These are phyloP conservation scores for Eucalyptus sp. DNA, from an alignment of 345 rosid genomes.

Conservation along the genomic window DNA sequence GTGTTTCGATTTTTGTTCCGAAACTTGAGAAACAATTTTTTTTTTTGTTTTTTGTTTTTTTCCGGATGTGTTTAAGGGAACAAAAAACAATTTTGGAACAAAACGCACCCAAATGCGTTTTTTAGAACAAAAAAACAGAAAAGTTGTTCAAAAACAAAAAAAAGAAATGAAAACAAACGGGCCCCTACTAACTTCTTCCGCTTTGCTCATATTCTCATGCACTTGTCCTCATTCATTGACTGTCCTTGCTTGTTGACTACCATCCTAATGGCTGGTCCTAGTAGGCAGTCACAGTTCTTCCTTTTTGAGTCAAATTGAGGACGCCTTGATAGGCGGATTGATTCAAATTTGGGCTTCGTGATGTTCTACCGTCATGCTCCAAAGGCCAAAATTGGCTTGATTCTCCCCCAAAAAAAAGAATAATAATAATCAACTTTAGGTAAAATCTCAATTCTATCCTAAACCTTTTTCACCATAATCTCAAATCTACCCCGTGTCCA, in stretches of 20 bases:
- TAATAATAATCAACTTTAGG: not conserved
- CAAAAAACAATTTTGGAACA: no score
- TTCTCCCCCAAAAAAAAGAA: not conserved
- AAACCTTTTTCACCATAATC: not conserved
- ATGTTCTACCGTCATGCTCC: not conserved
- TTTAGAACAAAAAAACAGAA: no score
- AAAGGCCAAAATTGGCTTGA: not conserved
- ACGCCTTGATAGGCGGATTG: not conserved
- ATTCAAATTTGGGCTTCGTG: not conserved
- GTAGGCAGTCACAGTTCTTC: not conserved
- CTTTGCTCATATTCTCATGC: not conserved
- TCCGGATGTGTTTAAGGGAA: no score
- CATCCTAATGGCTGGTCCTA: not conserved
- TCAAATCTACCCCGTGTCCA: accelerated
- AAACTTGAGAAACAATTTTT: no score
- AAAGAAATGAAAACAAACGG: no score
- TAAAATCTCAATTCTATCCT: not conserved
- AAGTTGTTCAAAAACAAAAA: no score
- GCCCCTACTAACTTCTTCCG: not conserved
- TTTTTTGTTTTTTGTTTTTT: no score
- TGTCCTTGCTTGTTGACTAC: not conserved
- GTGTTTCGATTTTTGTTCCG: no score
- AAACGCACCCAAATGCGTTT: no score
- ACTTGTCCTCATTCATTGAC: not conserved
- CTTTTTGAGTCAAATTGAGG: not conserved